Evolutionary conservation across 2,329 filamentous ascomycete species (phyloP), one percentile per base, ranked within the genome.

Genomic region (Davidsoniella virescens): DNA sequence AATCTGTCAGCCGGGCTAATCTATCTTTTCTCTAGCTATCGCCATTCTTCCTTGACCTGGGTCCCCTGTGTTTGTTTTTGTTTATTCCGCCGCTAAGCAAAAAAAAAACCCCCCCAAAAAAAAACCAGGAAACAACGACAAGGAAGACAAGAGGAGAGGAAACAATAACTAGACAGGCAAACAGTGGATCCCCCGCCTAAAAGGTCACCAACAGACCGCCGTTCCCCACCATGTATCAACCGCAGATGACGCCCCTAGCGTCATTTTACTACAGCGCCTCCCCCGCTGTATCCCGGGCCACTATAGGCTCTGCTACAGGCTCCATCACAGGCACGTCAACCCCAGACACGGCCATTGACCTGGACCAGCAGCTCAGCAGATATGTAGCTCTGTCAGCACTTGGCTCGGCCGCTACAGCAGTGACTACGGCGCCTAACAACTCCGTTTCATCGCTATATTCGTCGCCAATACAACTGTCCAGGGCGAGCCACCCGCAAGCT

Each of bases 141-240:
- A 12, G 16, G 36, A 38, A 12, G 36, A 38, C 12, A 12, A 38
- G 36, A 40, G 38, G 14, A 40, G 17, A 40, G 7, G 14, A 40
- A 40, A 40, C n/a, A 40, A 10, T 40, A 18, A 18, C 17, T 12
- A 18, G 14, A 40, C 7, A 40, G 38, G 7, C n/a, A 18, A 18
- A 8, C 7, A 18, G 38, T n/a, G 9, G 26, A 33, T 33, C 26
- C 26, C 26, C 8, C 26, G 20, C 20, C 20, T 20, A 20, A 20
- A 20, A 20, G 20, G 2, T 20, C 20, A 4, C 20, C 20, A 4
- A 20, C 3, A 17, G 36, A 23, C 40, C 20, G 29, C 25, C 4
- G 26, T 23, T 14, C 18, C 23, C 29, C 55, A 68, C 64, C 62
- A 76, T 76, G 72, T 76, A 73, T 64, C 69, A 73, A 62, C 68